Percentiles rank a stretch among this genome's conserved stretches.
Conservation (phyloP, 495 filamentous ascomycete species). For the Penicillium alfredii region DNA sequence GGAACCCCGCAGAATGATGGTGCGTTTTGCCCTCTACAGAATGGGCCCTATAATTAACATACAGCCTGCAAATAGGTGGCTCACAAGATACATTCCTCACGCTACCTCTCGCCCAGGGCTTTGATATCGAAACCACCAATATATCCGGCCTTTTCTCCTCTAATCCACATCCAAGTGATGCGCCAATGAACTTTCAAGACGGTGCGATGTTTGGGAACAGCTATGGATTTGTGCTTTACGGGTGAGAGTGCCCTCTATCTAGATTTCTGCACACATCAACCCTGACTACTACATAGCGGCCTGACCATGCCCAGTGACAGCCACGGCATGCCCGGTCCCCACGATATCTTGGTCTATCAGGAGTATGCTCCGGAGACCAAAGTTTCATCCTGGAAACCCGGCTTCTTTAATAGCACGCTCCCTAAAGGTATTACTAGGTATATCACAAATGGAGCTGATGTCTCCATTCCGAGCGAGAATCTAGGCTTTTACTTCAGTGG, state of each 20-base stretch:
- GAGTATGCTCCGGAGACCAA: conserved; percentile 38
- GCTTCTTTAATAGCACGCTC: conserved; percentile 36
- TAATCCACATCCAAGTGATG: no score
- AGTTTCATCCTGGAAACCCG: conserved; percentile 33
- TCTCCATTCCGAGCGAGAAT: conserved; percentile 64
- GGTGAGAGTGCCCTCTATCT: conserved; percentile 11
- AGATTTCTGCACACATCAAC: neutral
- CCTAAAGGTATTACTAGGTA: conserved; percentile 50
- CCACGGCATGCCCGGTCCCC: conserved; percentile 23
- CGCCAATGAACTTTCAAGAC: no score
- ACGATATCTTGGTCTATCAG: conserved; percentile 45
- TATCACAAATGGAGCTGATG: conserved; percentile 57
- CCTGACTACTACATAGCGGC: neutral
- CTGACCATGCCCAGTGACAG: conserved; percentile 3
- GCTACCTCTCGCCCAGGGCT: no score
- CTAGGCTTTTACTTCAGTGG: conserved; percentile 68
- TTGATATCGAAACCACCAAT: no score
- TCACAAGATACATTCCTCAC: no score
- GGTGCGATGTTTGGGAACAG: neutral
- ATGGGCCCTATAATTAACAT: no score
- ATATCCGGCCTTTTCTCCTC: no score
- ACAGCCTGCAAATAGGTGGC: no score
- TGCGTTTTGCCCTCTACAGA: no score
- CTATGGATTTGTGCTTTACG: neutral
- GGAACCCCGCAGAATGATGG: no score